phyloP scores from a whole-genome alignment of 129 eudicot genomes.

The Solidago caesia region DNA sequence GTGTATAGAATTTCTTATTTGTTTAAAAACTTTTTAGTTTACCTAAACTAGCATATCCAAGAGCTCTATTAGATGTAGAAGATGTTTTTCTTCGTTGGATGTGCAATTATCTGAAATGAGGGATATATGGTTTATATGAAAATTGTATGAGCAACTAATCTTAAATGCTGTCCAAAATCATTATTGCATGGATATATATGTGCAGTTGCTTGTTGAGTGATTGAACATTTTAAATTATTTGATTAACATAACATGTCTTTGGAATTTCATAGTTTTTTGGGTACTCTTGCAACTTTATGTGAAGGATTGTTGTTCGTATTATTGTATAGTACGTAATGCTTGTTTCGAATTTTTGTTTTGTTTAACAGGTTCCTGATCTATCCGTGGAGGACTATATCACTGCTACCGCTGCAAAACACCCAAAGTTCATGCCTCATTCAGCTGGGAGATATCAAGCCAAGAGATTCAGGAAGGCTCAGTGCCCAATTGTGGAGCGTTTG shows the following conservation, averaged over 20 bases:
- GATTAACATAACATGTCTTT: neutral
- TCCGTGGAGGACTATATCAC: conserved; percentile 65
- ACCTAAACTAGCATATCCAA: no score
- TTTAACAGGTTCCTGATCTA: conserved; percentile 54
- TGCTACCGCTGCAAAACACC: conserved; percentile 39
- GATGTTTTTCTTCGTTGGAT: no score
- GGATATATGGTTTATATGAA: no score
- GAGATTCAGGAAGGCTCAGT: conserved; percentile 79
- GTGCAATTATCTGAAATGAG: no score
- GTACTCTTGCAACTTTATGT: neutral
- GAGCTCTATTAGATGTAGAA: no score
- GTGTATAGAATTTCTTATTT: no score
- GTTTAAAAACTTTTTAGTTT: no score
- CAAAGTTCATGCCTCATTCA: conserved; percentile 66
- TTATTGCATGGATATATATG: no score
- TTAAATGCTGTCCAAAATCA: no score
- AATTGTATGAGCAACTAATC: no score
- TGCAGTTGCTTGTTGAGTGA: no score
- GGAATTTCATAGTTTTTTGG: neutral
- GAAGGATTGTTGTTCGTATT: neutral
- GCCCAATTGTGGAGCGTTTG: conserved; percentile 78
- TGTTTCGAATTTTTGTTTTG: neutral
- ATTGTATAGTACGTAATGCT: neutral
- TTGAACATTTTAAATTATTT: no score
- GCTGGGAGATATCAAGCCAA: conserved; percentile 70